Base-by-base conservation (phyloP, 169 alveolate species). In the Ichthyophthirius multifiliis region DNA sequence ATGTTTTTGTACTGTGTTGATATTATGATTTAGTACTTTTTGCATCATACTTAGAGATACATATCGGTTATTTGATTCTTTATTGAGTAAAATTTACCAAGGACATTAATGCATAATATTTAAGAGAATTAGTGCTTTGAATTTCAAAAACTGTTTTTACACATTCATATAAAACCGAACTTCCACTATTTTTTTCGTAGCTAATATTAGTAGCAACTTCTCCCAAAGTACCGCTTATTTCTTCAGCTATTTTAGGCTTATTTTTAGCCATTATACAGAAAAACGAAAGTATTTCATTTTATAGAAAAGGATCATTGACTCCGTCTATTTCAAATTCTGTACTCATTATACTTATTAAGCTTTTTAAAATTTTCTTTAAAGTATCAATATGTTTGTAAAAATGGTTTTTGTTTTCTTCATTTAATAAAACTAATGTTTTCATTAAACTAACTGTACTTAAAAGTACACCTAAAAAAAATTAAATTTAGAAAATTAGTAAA, bases 101-200 rank as follows among this genome's bases (percentile, higher is more conserved):
- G 91, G 5, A 97, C 97, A 84, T 97, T 97, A 41, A 96, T 96
- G 1, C 98, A 99, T 46, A 96, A 85, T n/a, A 96, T 97, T 78
- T 92, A 5, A 97, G 89, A 10, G 96, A 95, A 37, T 87, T 91
- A 16, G 95, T 96, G n/a, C 94, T 83, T 41, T 96, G 97, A 74
- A 96, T 95, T 75, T 93, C 93, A 91, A 98, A 94, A 77, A 99
- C 98, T 10, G 99, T 95, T 84, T 98, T 89, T 18, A 98, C 99
- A 85, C 99, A 97, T 83, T 99, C 99, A 86, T 97, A 98, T 80
- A 98, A 87, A 18, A 99, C 97, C 27, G 99, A 93, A 92, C 97
- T 96, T 37, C 99, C 99, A 20, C 99, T 98, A 87, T 98, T 98
- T 87, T 96, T 97, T 48, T 96, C 80, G 43, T 96, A 91, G 71